Conservation (phyloP, 768 basidiomycete species). For the Lanmaoa rubissima region DNA sequence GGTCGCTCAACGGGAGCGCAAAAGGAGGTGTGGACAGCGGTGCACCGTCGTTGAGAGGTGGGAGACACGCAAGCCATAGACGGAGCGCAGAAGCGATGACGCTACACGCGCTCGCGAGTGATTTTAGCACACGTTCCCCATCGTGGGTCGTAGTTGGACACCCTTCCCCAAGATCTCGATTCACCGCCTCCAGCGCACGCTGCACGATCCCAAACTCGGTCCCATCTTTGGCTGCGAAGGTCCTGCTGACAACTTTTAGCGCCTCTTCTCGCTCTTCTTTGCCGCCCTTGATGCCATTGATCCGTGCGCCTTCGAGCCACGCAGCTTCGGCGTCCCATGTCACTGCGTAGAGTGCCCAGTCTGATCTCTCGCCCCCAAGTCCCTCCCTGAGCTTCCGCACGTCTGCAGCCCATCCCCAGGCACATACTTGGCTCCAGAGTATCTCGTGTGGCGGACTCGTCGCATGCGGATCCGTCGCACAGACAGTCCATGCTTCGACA, state of each 20-base stretch:
- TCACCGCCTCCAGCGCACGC: constrained; percentile 36
- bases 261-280: constrained; percentile 52
- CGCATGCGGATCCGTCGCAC: constrained; percentile 87
- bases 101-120: constrained; percentile 35
- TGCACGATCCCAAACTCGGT: constrained; percentile 37
- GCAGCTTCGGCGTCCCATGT: constrained; percentile 46
- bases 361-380: constrained; percentile 31
- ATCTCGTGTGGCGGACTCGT: constrained; percentile 87
- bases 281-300: constrained; percentile 70
- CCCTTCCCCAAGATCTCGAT: constrained; percentile 21
- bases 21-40: constrained; percentile 53
- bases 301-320: constrained; percentile 74
- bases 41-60: constrained; percentile 40
- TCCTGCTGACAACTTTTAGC: constrained; percentile 35
- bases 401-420: constrained; percentile 72
- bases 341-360: constrained; percentile 32
- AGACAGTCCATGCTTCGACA: constrained; percentile 71
- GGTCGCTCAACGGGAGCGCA: constrained; percentile 51
- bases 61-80: constrained; percentile 63
- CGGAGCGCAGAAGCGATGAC: constrained; percentile 50
- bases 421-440: constrained; percentile 83
- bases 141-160: not conserved
- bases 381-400: constrained; percentile 40
- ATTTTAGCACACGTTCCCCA: constrained; percentile 17
- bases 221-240: constrained; percentile 38